A percentile compares a stretch with the other conserved stretches of the same genome.
phyloP scores from a whole-genome alignment of 805 yeast species.

The Candida khao-thaluensis region DNA sequence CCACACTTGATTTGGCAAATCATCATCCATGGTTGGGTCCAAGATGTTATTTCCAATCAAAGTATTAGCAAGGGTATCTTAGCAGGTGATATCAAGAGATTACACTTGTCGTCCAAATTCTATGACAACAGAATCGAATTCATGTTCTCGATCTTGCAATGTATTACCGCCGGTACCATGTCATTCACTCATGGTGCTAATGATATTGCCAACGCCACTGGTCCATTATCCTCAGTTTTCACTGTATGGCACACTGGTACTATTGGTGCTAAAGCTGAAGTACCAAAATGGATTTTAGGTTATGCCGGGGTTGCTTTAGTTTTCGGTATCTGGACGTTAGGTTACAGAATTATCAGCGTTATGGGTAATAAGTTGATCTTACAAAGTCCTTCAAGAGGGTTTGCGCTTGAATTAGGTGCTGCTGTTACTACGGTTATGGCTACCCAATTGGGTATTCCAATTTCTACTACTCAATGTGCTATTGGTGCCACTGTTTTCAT shows the following conservation, averaged over 20 bases:
- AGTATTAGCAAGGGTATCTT: constrained; percentile 36
- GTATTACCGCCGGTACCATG: constrained; percentile 73
- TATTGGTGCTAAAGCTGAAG: constrained; percentile 48
- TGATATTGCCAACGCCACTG: constrained; percentile 76
- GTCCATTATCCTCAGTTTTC: constrained; percentile 69
- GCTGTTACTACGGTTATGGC: constrained; percentile 76
- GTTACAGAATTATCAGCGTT: constrained; percentile 67
- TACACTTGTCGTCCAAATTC: constrained; percentile 60
- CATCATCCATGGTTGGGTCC: constrained; percentile 58
- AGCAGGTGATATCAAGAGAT: constrained; percentile 44
- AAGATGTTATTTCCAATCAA: constrained; percentile 59
- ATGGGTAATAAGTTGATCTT: constrained; percentile 73
- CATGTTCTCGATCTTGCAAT: constrained; percentile 66
- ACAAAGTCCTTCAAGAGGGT: constrained; percentile 79
- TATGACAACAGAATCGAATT: constrained; percentile 72
- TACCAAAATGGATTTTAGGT: constrained; percentile 70
- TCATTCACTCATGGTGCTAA: constrained; percentile 83
- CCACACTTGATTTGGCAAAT: constrained; percentile 48
- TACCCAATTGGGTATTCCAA: constrained; percentile 67
- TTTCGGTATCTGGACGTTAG: constrained; percentile 68
- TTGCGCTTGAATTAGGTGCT: constrained; percentile 74
- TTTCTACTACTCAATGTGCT: constrained; percentile 77
- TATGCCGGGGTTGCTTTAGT: constrained; percentile 67
- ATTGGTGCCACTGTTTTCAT: constrained; percentile 77
- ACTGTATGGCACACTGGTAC: constrained; percentile 56